Percentiles rank a stretch among this genome's conserved stretches.
These are phyloP conservation scores for Aureobasidium leucospermi DNA, from an alignment of 2,329 filamentous ascomycete species.

Conservation along the genomic window DNA sequence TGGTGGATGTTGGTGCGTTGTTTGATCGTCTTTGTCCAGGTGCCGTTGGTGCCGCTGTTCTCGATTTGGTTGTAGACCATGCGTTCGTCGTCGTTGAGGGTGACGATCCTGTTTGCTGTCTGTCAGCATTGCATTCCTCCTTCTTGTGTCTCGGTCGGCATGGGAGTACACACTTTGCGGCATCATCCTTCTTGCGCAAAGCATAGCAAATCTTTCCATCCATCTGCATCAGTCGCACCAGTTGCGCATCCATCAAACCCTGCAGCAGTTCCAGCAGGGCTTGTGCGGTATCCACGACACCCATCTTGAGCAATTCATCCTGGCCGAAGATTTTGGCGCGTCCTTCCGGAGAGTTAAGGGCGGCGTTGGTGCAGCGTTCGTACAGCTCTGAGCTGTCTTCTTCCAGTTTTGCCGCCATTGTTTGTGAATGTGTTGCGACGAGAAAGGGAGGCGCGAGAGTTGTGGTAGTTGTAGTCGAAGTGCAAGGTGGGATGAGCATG, in stretches of 20 bases:
- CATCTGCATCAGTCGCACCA: conserved; percentile 26
- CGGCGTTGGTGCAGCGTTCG: conserved; percentile 17
- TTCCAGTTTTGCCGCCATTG: conserved; percentile 17
- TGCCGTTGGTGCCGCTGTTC: conserved; percentile 33
- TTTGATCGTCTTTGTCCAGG: conserved; percentile 82
- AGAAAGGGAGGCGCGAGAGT: too few relatives aligned
- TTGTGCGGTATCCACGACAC: conserved; percentile 18
- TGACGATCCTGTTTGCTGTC: conserved; percentile 27
- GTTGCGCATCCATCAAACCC: conserved; percentile 23
- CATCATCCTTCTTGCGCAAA: conserved; percentile 15
- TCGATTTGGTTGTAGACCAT: conserved; percentile 53
- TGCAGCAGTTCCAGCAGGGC: conserved; percentile 26
- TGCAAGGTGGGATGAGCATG: not conserved
- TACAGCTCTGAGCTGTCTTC: conserved; percentile 25
- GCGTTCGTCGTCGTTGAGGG: conserved; percentile 60
- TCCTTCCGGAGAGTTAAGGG: conserved; percentile 22
- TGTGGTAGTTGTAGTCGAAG: not conserved
- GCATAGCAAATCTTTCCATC: conserved; percentile 25
- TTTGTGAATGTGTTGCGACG: not conserved
- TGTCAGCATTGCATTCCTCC: conserved; percentile 18
- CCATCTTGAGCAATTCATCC: conserved; percentile 23
- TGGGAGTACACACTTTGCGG: conserved; percentile 14
- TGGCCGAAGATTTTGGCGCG: conserved; percentile 27
- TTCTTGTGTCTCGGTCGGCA: not conserved
- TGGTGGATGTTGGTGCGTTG: conserved; percentile 75